These are phyloP conservation scores for Aspergillus campestris DNA, from an alignment of 495 filamentous ascomycete species.

Conservation along the genomic window DNA sequence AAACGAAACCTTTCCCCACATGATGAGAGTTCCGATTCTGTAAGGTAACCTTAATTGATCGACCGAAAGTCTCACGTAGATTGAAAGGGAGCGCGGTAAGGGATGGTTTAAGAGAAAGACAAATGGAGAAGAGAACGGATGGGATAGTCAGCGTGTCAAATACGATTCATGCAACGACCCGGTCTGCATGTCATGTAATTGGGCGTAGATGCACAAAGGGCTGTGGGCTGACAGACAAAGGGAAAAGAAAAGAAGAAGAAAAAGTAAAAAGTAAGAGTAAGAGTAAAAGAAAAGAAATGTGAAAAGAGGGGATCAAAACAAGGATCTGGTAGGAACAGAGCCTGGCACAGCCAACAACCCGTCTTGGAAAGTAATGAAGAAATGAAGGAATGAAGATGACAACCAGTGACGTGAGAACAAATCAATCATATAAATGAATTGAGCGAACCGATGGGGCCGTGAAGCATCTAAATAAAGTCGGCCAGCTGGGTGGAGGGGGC, in stretches of 20 bases:
- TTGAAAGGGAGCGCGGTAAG: conserved; percentile 1
- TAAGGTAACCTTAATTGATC: too few relatives aligned
- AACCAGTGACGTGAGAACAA: background rate
- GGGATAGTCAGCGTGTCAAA: background rate
- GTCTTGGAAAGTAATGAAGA: background rate
- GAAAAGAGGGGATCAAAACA: conserved; percentile 3
- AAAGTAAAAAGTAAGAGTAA: background rate
- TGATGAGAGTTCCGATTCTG: conserved; percentile 11
- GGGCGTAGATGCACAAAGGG: conserved; percentile 2
- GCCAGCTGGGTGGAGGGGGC: too few relatives aligned
- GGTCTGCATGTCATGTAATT: conserved; percentile 11
- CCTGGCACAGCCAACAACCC: conserved; percentile 7
- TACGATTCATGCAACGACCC: conserved; percentile 8
- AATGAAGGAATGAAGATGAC: background rate
- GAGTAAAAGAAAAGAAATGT: background rate
- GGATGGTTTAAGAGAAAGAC: background rate
- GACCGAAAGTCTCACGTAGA: background rate
- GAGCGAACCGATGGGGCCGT: too few relatives aligned
- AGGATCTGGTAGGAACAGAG: too few relatives aligned
- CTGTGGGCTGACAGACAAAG: background rate
- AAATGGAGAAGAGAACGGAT: conserved; percentile 4
- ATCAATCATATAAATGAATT: background rate
- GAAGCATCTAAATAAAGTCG: too few relatives aligned
- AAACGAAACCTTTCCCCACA: conserved; percentile 39
- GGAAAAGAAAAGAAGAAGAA: background rate